Evolutionary conservation across 2,329 filamentous ascomycete species (phyloP), one percentile per base, ranked within the genome.

Genomic region (Cladosporium sp.): DNA sequence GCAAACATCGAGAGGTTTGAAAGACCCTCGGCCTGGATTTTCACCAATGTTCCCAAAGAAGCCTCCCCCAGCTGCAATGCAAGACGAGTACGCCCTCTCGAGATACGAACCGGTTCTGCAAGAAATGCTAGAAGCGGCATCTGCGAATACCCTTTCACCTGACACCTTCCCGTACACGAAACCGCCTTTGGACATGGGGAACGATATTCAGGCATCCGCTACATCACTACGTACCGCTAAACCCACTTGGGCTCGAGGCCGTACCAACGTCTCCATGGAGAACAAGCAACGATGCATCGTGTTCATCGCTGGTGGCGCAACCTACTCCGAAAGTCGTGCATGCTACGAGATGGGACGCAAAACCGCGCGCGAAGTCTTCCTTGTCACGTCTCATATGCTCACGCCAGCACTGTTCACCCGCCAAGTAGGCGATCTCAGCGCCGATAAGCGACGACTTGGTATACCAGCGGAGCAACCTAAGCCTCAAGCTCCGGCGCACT

Each of bases 231-330:
- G 95, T 66, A 92, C 92, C 11, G 93, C 93, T 18, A 96, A 97
- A 74, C 95, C 94, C 1, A 97, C 93, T 51, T 99, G 95, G 95
- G 95, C 95, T 1, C 92, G 92, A 63, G 90, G 91, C 11, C 89
- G 92, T 52, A 85, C 90, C 55, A 74, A 70, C 30, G 69, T 69
- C 24, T 88, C 82, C 67, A 87, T 84, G 67, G 94, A 98, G 76
- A 96, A 93, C 70, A 88, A 90, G 63, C 95, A 99, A 77, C 88
- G 95, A 62, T 86, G 98, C 64, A 91, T 99, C 67, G 89, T 98
- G 18, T 98, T 97, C 77, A 90, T 98, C 85, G 95, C 94, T 1
- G 95, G 95, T 58, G 95, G 95, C 54, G 95, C 95, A 24, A 98
- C 95, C 0, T 97, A 94, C 77, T 93, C 92, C 5, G 95, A 99